Evolutionary conservation across 2,329 filamentous ascomycete genomes (phyloP), one percentile per base, ranked within the genome.

Genomic region (Fonsecaea multimorphosa): DNA sequence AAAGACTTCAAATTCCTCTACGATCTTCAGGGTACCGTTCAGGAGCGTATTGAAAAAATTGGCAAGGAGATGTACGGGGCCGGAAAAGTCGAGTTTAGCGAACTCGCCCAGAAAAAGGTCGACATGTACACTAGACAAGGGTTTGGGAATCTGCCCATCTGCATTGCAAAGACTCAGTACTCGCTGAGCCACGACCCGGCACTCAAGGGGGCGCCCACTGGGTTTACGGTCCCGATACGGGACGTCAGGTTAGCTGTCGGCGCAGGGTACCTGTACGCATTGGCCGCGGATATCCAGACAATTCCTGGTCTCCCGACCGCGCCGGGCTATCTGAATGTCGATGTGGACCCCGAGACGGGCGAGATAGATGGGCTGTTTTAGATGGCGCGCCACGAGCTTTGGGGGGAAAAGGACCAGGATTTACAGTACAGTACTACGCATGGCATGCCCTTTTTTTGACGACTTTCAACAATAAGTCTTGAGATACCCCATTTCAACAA

Each of bases 91-190:
- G 92, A 97, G 80, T 95, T 99, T 80, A 96, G 91, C 76, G 93
- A 97, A 78, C 85, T 95, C 58, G 95, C 95, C 0, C 92, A 96
- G 82, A 92, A 93, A 82, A 98, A 99, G 87, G 91, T 98, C 70
- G 93, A 97, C 76, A 93, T 89, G 7, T 99, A 98, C 80, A 93
- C 91, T 34, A 87, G 88, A 76, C 95, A 98, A 79, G 95, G 95
- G 53, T 96, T 94, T 74, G 91, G 90, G 24, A 92, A 97, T 78
- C 83, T 99, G 70, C 95, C 95, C 38, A 97, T 98, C 75, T 99
- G 95, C 78, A 87, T 98, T 71, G 95, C 95, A 68, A 99, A 99
- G 88, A 99, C 95, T 14, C 95, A 99, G 79, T 99, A 99, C 83
- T 96, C 92, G 36, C 85, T 99, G 56, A 95, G 91, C 65, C 94